A percentile compares a stretch with the other conserved stretches of the same genome.
Conservation (phyloP, 179 eudicot genomes). For the Beta corolliflora region DNA sequence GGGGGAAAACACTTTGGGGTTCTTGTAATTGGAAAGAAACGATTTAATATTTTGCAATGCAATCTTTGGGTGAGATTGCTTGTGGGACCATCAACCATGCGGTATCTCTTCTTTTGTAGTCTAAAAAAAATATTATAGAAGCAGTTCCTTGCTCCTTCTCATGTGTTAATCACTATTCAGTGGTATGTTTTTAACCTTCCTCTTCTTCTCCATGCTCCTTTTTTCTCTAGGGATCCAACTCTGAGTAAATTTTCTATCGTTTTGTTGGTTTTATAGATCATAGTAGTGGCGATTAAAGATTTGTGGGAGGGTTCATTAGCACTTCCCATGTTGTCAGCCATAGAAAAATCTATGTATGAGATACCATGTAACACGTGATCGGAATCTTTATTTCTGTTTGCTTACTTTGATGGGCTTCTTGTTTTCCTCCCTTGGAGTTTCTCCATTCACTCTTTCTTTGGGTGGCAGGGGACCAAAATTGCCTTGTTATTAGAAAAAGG, state of each 20-base stretch:
- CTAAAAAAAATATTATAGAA: no score
- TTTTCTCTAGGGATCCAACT: no score
- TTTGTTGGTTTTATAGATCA: no score
- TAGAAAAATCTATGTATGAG: not conserved
- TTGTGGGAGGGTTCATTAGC: no score
- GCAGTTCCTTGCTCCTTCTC: no score
- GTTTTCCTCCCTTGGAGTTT: not conserved
- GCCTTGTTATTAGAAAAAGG: not conserved
- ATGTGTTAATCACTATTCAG: no score
- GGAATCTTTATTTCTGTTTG: not conserved
- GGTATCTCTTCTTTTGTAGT: no score
- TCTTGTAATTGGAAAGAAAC: not conserved
- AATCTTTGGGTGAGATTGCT: not conserved
- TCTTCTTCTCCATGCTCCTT: no score
- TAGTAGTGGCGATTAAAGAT: no score
- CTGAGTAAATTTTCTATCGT: no score
- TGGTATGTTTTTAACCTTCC: no score
- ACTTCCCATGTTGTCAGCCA: not conserved
- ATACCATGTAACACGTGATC: not conserved
- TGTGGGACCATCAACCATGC: no score
- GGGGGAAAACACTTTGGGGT: not conserved
- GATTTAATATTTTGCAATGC: not conserved
- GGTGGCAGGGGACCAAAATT: not conserved
- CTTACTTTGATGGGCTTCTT: not conserved
- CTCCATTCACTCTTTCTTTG: not conserved